Percentiles rank a stretch among this genome's conserved stretches.
phyloP scores from a whole-genome alignment of 371 early-diverging fungal species.

The Mucor saturninus region DNA sequence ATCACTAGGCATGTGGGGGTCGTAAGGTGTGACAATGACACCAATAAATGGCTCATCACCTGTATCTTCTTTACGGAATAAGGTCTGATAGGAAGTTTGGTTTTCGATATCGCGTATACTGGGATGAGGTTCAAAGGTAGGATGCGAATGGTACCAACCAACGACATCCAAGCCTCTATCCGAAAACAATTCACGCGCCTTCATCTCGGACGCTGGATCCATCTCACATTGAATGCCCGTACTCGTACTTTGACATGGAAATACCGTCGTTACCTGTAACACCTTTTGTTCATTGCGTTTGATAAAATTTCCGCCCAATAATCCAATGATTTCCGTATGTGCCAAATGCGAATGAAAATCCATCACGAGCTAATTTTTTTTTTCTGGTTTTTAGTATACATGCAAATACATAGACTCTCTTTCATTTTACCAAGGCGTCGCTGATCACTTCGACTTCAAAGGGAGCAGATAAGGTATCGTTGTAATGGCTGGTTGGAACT shows the following conservation, averaged over 20 bases:
- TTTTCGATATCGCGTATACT: constrained; percentile 85
- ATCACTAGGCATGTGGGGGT: constrained; percentile 53
- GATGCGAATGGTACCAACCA: constrained; percentile 95
- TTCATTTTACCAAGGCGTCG: constrained; percentile 61
- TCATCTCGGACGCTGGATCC: constrained; percentile 84
- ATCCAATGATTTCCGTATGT: constrained; percentile 86
- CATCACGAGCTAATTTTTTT: constrained; percentile 86
- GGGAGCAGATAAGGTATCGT: constrained; percentile 56
- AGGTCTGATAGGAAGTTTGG: constrained; percentile 81
- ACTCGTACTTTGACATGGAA: constrained; percentile 73
- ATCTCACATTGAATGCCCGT: constrained; percentile 84
- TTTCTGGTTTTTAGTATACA: neutral
- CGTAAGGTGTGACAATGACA: constrained; percentile 79
- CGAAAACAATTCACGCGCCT: constrained; percentile 73
- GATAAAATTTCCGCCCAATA: constrained; percentile 77
- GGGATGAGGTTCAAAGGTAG: constrained; percentile 83
- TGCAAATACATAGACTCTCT: neutral
- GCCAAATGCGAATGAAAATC: constrained; percentile 88
- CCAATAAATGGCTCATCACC: constrained; percentile 86
- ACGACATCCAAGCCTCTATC: constrained; percentile 75
- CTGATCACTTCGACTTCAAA: constrained; percentile 66
- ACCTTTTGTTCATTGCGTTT: constrained; percentile 45
- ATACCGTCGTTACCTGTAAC: constrained; percentile 53
- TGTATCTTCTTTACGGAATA: constrained; percentile 63
- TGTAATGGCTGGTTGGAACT: constrained; percentile 62